phyloP scores from a whole-genome alignment of 192 early-diverging fungal genomes.

The Coemansia sp. region DNA sequence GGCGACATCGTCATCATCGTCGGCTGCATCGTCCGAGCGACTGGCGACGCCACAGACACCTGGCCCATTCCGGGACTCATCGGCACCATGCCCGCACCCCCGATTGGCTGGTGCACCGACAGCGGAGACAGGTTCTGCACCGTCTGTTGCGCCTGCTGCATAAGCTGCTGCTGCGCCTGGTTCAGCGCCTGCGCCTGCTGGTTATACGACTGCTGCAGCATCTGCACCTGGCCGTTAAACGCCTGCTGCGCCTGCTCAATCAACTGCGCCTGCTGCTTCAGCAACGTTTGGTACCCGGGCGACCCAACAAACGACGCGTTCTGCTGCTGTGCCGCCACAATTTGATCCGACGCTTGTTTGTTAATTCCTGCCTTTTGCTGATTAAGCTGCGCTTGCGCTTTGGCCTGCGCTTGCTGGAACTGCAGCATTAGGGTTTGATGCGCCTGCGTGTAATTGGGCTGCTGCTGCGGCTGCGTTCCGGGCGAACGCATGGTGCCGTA shows the following conservation, averaged over 20 bases:
- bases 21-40: constrained; percentile 4
- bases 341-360: constrained; percentile 32
- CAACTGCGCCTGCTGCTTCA: constrained; percentile 48
- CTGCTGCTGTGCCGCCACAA: constrained; percentile 34
- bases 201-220: constrained; percentile 36
- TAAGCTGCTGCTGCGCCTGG: constrained; percentile 27
- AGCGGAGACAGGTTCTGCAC: constrained; percentile 23
- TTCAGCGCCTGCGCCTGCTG: constrained; percentile 34
- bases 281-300: constrained; percentile 28
- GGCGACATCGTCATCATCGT: constrained; percentile 11
- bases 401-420: constrained; percentile 38
- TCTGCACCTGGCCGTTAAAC: constrained; percentile 27
- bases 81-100: constrained; percentile 11
- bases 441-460: constrained; percentile 18
- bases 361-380: constrained; percentile 34
- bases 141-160: constrained; percentile 10
- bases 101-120: constrained; percentile 3
- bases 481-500: not conserved
- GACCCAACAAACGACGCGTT: constrained; percentile 41
- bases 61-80: constrained; percentile 22
- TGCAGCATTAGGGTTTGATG: constrained; percentile 21
- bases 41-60: constrained; percentile 22
- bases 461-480: constrained; percentile 2
- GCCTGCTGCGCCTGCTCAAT: constrained; percentile 40
- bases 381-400: constrained; percentile 35